A percentile compares a stretch with the other conserved stretches of the same genome.
These are phyloP conservation scores for Arthroderma sp. DNA, from an alignment of 2,329 filamentous ascomycete species.

Conservation along the genomic window DNA sequence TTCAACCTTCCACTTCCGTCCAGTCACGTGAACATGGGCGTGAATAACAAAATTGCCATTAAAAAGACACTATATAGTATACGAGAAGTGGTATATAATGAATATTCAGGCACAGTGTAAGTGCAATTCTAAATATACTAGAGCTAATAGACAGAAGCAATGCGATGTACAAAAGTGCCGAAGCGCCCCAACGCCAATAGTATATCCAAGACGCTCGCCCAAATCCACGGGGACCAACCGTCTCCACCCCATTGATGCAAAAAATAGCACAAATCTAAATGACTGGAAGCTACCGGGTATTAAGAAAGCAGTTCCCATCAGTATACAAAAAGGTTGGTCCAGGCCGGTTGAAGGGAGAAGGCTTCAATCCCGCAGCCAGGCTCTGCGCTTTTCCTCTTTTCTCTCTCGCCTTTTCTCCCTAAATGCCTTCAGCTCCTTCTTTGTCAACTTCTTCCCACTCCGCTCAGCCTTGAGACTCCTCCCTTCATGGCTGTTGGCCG, in stretches of 20 bases:
- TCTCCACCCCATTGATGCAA: neutral
- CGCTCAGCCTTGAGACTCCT: conserved; percentile 85
- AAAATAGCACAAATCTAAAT: neutral
- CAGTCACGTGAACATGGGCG: neutral
- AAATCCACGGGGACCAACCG: neutral
- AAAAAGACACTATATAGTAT: neutral
- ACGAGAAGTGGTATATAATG: neutral
- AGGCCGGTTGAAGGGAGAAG: neutral
- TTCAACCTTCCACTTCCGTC: neutral
- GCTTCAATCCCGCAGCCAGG: conserved; percentile 79
- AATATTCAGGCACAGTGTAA: neutral
- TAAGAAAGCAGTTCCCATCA: neutral
- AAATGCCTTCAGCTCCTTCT: conserved; percentile 78
- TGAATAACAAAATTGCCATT: neutral
- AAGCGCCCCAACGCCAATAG: neutral
- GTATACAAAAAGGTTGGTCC: neutral
- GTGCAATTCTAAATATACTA: neutral
- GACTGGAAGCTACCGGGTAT: neutral
- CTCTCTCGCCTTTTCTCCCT: conserved; percentile 78
- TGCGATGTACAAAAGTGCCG: neutral
- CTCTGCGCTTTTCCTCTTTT: conserved; percentile 88
- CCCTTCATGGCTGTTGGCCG: conserved; percentile 81
- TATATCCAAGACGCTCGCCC: neutral
- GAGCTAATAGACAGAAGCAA: neutral
- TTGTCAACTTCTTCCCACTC: conserved; percentile 68